Evolutionary conservation across 345 rosid genomes (phyloP), one percentile per base, ranked within the genome.

Genomic region (Microthlaspi erraticum): DNA sequence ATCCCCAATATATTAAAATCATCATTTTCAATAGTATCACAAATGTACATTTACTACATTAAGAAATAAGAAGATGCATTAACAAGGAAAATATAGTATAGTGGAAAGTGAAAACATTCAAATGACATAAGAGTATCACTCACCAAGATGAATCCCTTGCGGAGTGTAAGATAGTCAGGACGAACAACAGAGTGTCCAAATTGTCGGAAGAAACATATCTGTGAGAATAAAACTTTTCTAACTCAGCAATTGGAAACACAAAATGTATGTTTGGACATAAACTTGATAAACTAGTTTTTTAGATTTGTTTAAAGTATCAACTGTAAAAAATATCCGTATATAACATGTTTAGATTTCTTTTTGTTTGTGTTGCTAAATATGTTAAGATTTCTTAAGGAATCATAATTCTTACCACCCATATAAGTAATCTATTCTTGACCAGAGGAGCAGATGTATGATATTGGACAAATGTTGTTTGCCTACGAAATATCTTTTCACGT

Each of bases 171-270:
- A 78, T 93, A 93, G 74, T 93, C 97, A 43, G 83, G 78, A 64
- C 86, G 96, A 78, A 77, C 93, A 64, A 93, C 96, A 10, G 99
- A 84, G 33, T 38, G 77, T 57, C 93, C 96, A 60, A 93, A 93
- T 75, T 93, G 97, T 34, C 90, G 82, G 73, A 93, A 87, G 84
- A 89, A 91, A 78, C 99, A 93, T 61, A 83, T 89, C 97, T 93
- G 87, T 80, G 72, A 46, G 51, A 67, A 78, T 4, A 36, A 64
- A 53, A n/a, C 50, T 11, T 49, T 2, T n/a, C n/a, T n/a, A 45
- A 45, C 17, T 56, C 10, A 66, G 60, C 10, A 10, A 29, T 17
- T 57, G 7, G 23, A 49, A n/a, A n/a, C n/a, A n/a, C n/a, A n/a
- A n/a, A n/a, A n/a, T n/a, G n/a, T n/a, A n/a, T n/a, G n/a, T n/a